Evolutionary conservation across 257 asterid species (phyloP).

Genomic region (Leonotis leonurus): DNA sequence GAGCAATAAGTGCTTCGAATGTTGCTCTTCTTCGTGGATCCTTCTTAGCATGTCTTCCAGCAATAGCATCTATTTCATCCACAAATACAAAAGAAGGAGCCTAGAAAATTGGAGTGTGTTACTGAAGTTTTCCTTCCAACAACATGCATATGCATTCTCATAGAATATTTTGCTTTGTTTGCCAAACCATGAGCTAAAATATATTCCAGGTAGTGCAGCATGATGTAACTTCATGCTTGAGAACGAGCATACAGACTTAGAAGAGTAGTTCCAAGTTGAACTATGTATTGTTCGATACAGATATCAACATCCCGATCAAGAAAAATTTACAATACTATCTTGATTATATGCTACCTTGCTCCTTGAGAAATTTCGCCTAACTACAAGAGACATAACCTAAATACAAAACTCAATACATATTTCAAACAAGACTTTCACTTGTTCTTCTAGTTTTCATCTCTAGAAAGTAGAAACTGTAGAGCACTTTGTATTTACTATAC

Average conservation of each 20-base stretch:
- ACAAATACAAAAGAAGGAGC: constrained; percentile 95
- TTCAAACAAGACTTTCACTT: background rate
- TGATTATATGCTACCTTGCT: background rate
- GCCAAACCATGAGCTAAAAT: background rate
- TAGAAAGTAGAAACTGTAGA: background rate
- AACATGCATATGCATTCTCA: background rate
- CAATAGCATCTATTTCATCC: constrained; percentile 99
- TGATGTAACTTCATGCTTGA: background rate
- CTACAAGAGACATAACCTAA: background rate
- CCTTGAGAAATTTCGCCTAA: constrained; percentile 4
- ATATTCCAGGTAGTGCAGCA: background rate
- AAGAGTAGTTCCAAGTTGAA: background rate
- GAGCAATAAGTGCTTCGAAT: constrained; percentile 82
- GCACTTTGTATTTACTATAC: background rate
- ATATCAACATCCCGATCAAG: background rate
- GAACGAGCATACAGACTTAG: background rate
- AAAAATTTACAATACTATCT: background rate
- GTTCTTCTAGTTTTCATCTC: background rate
- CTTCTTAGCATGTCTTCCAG: constrained; percentile 90
- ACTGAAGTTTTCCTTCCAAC: constrained; percentile 14
- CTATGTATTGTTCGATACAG: background rate
- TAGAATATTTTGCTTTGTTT: no score
- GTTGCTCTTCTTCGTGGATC: constrained; percentile 88
- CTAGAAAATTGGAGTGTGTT: constrained; percentile 36
- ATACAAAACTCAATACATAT: background rate